Base-by-base conservation (phyloP, 257 asterid genomes). In the Cruciata laevipes region DNA sequence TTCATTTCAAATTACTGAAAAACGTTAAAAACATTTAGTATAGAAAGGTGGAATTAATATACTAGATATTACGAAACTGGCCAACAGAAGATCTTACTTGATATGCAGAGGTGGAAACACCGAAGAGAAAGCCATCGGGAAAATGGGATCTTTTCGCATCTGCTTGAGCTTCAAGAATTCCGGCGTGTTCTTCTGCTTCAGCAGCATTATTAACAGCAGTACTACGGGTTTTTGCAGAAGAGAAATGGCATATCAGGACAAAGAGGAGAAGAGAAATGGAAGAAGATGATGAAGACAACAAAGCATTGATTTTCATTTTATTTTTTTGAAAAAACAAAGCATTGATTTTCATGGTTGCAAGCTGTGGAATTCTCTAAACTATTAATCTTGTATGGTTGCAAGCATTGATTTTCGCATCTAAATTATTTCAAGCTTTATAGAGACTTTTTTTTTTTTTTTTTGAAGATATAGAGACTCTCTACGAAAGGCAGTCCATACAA, bases 51-150 rank as follows among this genome's bases (percentile, higher is more conserved):
- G n/a, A n/a, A n/a, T n/a, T n/a, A n/a, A n/a, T n/a, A n/a, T n/a
- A n/a, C n/a, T n/a, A n/a, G n/a, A n/a, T n/a, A n/a, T n/a, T n/a
- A n/a, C n/a, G n/a, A n/a, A n/a, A n/a, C n/a, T n/a, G n/a, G n/a
- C n/a, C n/a, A n/a, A n/a, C n/a, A n/a, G n/a, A n/a, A 44, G 53
- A 67, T n/a, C 0, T 6, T 33, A 87, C 94, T 76, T 86, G 96
- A 72, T 87, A 91, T 1, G 96, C 81, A 21, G 98, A 89, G 68
- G 95, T 89, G 20, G 91, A 70, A 63, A 83, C 83, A 58, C 98
- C 96, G 66, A 91, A 89, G 75, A 87, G 75, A 75, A 89, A 91
- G 62, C 82, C 94, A 78, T 73, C 60, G 20, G 96, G 88, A 18
- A 91, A 91, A 27, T 89, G 80, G 0, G 83, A 81, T 70, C 81